Evolutionary conservation across 148 eudicot genomes (phyloP).

Genomic region (Persicaria tinctoria): DNA sequence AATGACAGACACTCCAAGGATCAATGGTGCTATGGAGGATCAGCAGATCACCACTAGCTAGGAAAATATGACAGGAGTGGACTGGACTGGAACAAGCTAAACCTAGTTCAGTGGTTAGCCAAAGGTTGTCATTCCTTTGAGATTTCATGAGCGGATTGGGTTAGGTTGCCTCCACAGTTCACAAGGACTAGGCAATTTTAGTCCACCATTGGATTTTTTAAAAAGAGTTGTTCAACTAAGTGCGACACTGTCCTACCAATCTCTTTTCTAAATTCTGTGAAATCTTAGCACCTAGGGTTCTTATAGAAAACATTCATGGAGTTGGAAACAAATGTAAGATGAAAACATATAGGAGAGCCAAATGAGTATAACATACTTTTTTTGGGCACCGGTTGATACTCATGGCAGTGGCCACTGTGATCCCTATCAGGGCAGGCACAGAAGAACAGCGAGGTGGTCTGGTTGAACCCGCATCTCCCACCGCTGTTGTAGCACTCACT

Average conservation of each 20-base stretch:
- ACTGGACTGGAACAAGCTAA: not conserved
- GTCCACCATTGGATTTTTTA: too few species aligned
- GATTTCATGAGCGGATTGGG: not conserved
- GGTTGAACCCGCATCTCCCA: constrained; percentile 9
- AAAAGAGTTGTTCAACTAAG: too few species aligned
- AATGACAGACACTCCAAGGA: not conserved
- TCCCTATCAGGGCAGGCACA: constrained; percentile 14
- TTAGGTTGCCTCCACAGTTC: too few species aligned
- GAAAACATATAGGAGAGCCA: not conserved
- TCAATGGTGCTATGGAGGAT: not conserved
- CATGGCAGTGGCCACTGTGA: not conserved
- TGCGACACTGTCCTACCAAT: too few species aligned
- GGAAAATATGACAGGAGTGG: not conserved
- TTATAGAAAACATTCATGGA: too few species aligned
- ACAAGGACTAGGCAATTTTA: too few species aligned
- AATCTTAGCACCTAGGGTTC: too few species aligned
- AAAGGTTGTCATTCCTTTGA: not conserved
- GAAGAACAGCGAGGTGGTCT: not conserved
- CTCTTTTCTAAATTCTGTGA: too few species aligned
- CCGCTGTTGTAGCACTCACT: constrained; percentile 7
- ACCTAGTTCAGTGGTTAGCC: not conserved
- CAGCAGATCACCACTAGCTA: not conserved
- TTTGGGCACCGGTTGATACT: not conserved
- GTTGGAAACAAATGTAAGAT: not conserved
- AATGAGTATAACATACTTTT: not conserved